These are phyloP conservation scores for Craterostigma plantagineum DNA, from an alignment of 257 asterid genomes.

Conservation along the genomic window DNA sequence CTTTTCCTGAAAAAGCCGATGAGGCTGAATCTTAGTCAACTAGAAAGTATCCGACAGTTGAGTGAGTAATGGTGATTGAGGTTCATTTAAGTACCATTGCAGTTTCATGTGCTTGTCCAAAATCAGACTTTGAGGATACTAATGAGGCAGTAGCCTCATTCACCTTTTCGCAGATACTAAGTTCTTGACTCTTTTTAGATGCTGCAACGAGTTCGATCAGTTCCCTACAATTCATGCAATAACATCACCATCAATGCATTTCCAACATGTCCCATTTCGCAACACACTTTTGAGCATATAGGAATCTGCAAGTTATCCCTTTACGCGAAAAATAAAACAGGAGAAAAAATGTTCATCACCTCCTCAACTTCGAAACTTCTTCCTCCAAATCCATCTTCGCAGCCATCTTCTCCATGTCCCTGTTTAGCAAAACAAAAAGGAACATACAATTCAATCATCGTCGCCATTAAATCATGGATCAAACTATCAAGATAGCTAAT, in stretches of 20 bases:
- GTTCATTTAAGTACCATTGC: conserved; percentile 9
- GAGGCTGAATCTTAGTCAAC: too few species aligned
- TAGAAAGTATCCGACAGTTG: too few species aligned
- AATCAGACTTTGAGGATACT: conserved; percentile 14
- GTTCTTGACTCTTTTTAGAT: background rate
- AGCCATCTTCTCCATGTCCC: conserved; percentile 27
- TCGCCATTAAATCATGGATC: too few species aligned
- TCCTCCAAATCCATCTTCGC: conserved; percentile 42
- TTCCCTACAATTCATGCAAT: conserved; percentile 8
- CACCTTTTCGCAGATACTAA: conserved; percentile 44
- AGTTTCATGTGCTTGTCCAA: conserved; percentile 24
- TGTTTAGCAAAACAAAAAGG: conserved; percentile 9
- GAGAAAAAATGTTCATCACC: conserved; percentile 17
- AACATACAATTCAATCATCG: background rate
- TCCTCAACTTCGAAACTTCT: conserved; percentile 48
- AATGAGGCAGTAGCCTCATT: too few species aligned
- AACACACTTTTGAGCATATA: background rate
- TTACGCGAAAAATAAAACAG: too few species aligned
- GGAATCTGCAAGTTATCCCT: too few species aligned
- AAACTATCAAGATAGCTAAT: too few species aligned
- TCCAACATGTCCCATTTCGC: background rate
- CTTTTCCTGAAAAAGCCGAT: conserved; percentile 46
- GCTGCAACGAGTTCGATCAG: background rate
- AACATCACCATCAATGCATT: conserved; percentile 3
- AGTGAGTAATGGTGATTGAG: too few species aligned